A percentile compares a stretch with the other conserved stretches of the same genome.
Evolutionary conservation across 306 rosid species (phyloP).

Genomic region (Trichosanthes truncata): DNA sequence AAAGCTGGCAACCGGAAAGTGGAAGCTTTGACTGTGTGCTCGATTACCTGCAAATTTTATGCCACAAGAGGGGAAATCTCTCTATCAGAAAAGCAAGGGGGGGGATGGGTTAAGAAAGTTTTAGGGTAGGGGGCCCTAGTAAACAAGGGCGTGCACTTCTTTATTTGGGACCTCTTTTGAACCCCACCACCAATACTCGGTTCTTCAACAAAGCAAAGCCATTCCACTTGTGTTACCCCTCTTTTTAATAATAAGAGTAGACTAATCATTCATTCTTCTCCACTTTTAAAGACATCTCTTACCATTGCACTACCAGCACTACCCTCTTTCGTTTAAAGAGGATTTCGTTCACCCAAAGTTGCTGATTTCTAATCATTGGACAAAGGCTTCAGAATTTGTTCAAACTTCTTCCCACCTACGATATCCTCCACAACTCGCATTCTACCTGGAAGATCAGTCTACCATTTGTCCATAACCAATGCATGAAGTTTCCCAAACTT

Average conservation of each 20-base stretch:
- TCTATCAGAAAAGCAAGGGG: no score
- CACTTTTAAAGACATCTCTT: conserved; percentile 1
- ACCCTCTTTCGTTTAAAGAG: background rate
- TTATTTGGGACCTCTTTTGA: background rate
- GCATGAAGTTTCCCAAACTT: background rate
- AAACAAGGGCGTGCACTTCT: conserved; percentile 11
- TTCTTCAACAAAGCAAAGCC: background rate
- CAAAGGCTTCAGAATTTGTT: background rate
- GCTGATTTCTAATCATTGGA: background rate
- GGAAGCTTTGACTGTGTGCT: conserved; percentile 11
- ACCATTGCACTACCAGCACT: background rate
- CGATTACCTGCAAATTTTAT: background rate
- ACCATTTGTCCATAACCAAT: background rate
- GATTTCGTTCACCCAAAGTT: background rate
- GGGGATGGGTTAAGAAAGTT: background rate
- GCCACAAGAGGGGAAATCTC: background rate
- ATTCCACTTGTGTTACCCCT: background rate
- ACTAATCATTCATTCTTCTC: conserved; percentile 14
- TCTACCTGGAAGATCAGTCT: background rate
- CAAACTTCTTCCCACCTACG: background rate
- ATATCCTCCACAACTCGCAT: background rate
- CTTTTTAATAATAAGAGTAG: background rate
- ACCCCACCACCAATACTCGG: background rate
- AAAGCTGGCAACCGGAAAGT: background rate
- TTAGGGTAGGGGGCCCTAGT: background rate